phyloP scores from a whole-genome alignment of 2,329 filamentous ascomycete genomes.

The Escovopsis weberi region DNA sequence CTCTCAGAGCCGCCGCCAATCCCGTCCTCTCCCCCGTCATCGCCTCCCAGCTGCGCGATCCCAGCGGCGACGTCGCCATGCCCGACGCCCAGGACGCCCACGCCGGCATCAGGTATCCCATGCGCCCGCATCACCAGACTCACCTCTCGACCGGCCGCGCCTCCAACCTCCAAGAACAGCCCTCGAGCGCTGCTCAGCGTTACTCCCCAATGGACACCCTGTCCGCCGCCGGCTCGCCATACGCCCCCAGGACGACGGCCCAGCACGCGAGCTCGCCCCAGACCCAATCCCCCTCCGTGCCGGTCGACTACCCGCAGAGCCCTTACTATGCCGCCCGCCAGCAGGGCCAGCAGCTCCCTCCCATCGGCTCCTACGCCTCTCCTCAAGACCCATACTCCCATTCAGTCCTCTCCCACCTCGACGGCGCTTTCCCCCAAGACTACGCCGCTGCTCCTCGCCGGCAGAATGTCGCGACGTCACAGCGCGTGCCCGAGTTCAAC shows the following conservation, averaged over 20 bases:
- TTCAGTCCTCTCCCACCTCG: conserved; percentile 56
- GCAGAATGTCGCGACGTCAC: conserved; percentile 31
- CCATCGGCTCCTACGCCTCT: conserved; percentile 54
- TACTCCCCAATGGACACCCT: conserved; percentile 94
- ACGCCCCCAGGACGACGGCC: conserved; percentile 47
- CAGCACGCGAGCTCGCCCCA: conserved; percentile 38
- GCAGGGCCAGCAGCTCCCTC: conserved; percentile 51
- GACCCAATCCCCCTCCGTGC: conserved; percentile 67
- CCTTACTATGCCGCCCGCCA: conserved; percentile 42
- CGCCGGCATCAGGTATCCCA: conserved; percentile 71
- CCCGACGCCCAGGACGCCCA: conserved; percentile 75
- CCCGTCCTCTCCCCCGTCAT: conserved; percentile 42
- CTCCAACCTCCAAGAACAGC: conserved; percentile 50
- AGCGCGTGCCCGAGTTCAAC: conserved; percentile 75
- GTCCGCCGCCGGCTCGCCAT: conserved; percentile 59
- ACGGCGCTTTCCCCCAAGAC: conserved; percentile 40
- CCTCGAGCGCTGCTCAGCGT: conserved; percentile 71
- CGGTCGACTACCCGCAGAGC: conserved; percentile 44
- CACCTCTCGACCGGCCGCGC: conserved; percentile 41
- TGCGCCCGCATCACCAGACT: conserved; percentile 64
- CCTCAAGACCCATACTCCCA: conserved; percentile 60
- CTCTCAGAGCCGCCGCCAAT: conserved; percentile 28
- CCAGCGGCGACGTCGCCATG: conserved; percentile 69
- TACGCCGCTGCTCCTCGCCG: conserved; percentile 41
- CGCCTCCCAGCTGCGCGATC: conserved; percentile 49